These are phyloP conservation scores for Penicillium canescens DNA, from an alignment of 495 filamentous ascomycete genomes.

Conservation along the genomic window DNA sequence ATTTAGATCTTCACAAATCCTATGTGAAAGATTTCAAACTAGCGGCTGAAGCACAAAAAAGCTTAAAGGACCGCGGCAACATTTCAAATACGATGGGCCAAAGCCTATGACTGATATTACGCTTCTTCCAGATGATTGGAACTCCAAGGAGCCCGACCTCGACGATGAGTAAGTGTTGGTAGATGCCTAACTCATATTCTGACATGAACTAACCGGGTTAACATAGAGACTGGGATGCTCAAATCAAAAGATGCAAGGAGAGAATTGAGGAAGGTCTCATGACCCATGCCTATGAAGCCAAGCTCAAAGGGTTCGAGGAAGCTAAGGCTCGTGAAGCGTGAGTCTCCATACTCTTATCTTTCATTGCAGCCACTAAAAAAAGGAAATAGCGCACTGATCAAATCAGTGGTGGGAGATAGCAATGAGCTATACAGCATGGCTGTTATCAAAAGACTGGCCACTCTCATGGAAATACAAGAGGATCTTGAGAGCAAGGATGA, in stretches of 20 bases:
- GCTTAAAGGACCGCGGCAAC: background rate
- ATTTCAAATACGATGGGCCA: background rate
- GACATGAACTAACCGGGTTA: no score
- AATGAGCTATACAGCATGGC: no score
- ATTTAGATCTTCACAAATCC: background rate
- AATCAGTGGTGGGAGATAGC: no score
- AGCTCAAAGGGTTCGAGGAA: conserved; percentile 1
- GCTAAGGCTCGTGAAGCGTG: background rate
- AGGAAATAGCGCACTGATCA: no score
- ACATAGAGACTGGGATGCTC: background rate
- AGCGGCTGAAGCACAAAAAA: background rate
- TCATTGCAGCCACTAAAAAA: no score
- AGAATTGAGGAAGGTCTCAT: conserved; percentile 11
- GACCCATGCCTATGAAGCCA: conserved; percentile 3
- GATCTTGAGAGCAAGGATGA: background rate
- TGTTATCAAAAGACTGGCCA: no score
- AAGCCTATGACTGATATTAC: background rate
- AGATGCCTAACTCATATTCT: no score
- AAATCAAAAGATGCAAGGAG: conserved; percentile 14
- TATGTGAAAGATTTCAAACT: background rate
- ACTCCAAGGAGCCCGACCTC: no score
- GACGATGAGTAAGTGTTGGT: no score
- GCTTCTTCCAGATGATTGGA: no score
- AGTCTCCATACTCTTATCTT: background rate
- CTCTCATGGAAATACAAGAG: no score